phyloP scores from a whole-genome alignment of 129 eudicot species.

The sunflower (Helianthus annuus) region DNA sequence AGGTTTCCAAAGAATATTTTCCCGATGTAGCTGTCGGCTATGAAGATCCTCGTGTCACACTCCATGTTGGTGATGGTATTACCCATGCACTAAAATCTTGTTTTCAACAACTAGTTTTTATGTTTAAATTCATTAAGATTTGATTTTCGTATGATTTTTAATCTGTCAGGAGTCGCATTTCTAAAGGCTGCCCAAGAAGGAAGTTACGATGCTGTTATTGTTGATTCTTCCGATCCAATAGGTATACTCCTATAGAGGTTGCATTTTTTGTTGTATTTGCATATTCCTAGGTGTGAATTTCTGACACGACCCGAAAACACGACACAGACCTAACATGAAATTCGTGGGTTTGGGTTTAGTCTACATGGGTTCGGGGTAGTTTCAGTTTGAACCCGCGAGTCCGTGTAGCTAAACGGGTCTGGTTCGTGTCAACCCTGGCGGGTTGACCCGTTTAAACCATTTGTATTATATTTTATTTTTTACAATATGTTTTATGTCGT shows the following conservation, averaged over 20 bases:
- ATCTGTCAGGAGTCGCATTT: conserved; percentile 80
- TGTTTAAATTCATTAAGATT: conserved; percentile 3
- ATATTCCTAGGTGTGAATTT: background rate
- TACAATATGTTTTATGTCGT: no score
- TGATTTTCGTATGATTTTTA: background rate
- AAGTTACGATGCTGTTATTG: conserved; percentile 95
- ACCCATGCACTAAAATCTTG: background rate
- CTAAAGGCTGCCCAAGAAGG: conserved; percentile 80
- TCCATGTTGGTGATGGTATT: conserved; percentile 93
- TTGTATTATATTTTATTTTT: no score
- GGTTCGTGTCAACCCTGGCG: no score
- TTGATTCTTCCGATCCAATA: conserved; percentile 96
- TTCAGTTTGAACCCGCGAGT: no score
- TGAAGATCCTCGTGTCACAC: conserved; percentile 83
- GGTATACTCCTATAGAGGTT: conserved; percentile 39
- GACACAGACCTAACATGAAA: no score
- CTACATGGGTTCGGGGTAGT: no score
- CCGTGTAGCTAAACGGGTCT: no score
- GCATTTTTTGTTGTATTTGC: background rate
- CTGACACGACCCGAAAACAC: no score
- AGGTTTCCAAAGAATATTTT: conserved; percentile 93
- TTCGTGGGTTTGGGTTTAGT: no score
- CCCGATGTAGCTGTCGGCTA: conserved; percentile 89
- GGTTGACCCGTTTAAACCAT: no score
- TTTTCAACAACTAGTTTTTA: background rate